phyloP scores from a whole-genome alignment of 768 basidiomycete genomes.

The Boletus eberwhitei region DNA sequence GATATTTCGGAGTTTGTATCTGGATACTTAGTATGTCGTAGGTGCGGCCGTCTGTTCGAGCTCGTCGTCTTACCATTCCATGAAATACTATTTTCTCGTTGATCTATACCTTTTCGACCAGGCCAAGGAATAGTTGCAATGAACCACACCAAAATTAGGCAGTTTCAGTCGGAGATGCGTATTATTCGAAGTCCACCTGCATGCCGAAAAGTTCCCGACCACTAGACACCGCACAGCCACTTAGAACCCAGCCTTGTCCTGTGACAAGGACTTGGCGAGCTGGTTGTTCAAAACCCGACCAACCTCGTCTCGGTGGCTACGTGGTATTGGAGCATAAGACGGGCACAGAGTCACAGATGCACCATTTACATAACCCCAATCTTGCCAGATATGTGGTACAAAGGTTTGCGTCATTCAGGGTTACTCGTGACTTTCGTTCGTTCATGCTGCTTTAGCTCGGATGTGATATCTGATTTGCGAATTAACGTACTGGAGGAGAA shows the following conservation, averaged over 20 bases:
- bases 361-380: slow-evolving; percentile 26
- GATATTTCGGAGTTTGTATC: neutral
- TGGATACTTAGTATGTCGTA: too few relatives aligned
- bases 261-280: neutral
- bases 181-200: neutral
- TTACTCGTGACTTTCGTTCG: neutral
- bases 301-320: neutral
- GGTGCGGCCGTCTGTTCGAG: too few relatives aligned
- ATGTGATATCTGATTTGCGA: slow-evolving; percentile 68
- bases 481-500: slow-evolving; percentile 60
- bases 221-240: slow-evolving; percentile 17
- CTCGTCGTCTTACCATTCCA: neutral
- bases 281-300: slow-evolving; percentile 11
- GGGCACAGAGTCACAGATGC: slow-evolving; percentile 14
- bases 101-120: neutral
- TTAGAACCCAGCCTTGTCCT: neutral
- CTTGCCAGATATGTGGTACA: slow-evolving; percentile 31
- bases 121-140: too few relatives aligned
- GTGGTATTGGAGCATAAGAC: neutral
- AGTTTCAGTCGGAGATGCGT: neutral
- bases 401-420: slow-evolving; percentile 18
- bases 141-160: neutral
- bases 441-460: slow-evolving; percentile 47
- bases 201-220: neutral
- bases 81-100: too few relatives aligned